Evolutionary conservation across 1,284 basidiomycete genomes (phyloP), one percentile per base, ranked within the genome.

Genomic region (Ustilago hordei): DNA sequence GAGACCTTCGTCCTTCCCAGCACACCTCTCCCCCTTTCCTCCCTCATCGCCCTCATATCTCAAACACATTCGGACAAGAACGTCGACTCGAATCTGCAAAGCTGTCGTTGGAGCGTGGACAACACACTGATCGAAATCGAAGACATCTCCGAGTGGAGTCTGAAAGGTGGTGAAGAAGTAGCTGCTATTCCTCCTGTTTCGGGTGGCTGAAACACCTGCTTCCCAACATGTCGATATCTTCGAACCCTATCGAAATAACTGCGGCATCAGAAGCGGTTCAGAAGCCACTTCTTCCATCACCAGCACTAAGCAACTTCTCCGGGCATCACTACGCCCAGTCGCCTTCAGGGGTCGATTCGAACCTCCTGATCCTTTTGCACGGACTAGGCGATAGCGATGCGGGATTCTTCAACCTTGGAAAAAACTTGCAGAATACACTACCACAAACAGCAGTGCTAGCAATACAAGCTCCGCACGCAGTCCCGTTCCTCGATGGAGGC

Each of bases 381-480:
- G 95, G 95, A 0, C 89, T 96, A 36, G 94, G 95, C 28, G 95
- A 96, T 86, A 93, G 91, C 0, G 91, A 93, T 75, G 68, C 87
- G 1, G 91, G 93, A 0, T 96, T 96, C 83, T 88, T 89, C 50
- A 90, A 90, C 57, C 90, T 96, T 4, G 94, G 91, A 2, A 89
- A 88, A 54, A 90, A 90, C 41, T 86, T 96, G 41, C 93, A 91
- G 79, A 56, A 38, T 17, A 78, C 78, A 32, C 89, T 96, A 11
- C 95, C 95, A 0, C 93, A 94, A 82, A 96, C 94, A 0, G 94
- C 94, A 1, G 89, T 91, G 5, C 88, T 96, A 13, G 91, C 93
- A 0, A 83, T 96, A 7, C 90, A 93, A 66, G 95, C 93, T 3
- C 92, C 93, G 23, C 90, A 92, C 80, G 92, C 92, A 72, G 90